Percentiles rank a stretch among this genome's conserved stretches.
Evolutionary conservation across 345 rosid species (phyloP).

Genomic region (Limnanthes douglasii): DNA sequence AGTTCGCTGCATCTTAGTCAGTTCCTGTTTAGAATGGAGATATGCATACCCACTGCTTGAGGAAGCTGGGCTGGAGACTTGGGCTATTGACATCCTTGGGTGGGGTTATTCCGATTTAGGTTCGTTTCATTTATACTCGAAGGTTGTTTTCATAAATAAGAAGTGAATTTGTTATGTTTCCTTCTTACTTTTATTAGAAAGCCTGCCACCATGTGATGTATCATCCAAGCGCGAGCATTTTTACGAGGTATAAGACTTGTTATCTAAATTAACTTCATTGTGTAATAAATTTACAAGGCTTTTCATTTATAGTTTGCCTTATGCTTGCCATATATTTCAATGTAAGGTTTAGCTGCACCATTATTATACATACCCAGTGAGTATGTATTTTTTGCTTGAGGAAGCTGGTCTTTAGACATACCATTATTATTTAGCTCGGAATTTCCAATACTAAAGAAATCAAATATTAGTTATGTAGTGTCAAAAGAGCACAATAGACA

Average conservation of each 20-base stretch:
- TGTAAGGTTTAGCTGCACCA: too few relatives aligned
- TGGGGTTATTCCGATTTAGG: constrained; percentile 98
- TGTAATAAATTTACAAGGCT: background rate
- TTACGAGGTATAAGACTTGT: constrained; percentile 37
- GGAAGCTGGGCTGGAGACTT: constrained; percentile 78
- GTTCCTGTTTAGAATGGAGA: constrained; percentile 98
- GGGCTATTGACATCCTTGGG: constrained; percentile 90
- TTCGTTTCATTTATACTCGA: constrained; percentile 9
- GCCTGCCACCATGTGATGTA: constrained; percentile 48
- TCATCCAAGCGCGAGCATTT: constrained; percentile 62
- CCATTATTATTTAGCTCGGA: too few relatives aligned
- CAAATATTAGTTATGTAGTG: too few relatives aligned
- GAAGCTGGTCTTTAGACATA: too few relatives aligned
- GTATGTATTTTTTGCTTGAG: too few relatives aligned
- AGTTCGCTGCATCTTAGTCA: constrained; percentile 23
- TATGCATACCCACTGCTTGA: constrained; percentile 69
- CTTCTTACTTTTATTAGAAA: constrained; percentile 19
- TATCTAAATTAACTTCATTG: background rate
- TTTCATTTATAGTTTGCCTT: background rate
- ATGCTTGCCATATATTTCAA: too few relatives aligned
- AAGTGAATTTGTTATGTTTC: background rate
- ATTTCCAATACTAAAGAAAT: too few relatives aligned
- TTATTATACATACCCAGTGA: too few relatives aligned
- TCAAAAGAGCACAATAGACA: too few relatives aligned
- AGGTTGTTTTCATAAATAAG: constrained; percentile 1